These are phyloP conservation scores for Lachancea mirantina DNA, from an alignment of 805 yeast genomes.

Conservation along the genomic window DNA sequence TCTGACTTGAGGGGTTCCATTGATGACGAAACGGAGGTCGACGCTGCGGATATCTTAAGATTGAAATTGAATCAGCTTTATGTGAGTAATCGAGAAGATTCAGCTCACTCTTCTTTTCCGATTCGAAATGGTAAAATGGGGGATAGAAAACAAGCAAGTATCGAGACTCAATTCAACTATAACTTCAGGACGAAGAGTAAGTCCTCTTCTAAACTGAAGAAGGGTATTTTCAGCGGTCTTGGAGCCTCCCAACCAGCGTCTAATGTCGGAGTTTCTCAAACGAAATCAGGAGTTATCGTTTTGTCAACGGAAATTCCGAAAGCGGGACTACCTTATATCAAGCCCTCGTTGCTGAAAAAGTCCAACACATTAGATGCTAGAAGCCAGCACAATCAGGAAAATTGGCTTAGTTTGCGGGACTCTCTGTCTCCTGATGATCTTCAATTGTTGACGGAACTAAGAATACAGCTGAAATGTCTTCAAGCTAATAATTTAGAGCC, in stretches of 20 bases:
- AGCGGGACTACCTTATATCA: conserved; percentile 32
- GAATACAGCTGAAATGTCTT: conserved; percentile 28
- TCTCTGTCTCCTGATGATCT: conserved; percentile 27
- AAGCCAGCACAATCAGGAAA: conserved; percentile 31
- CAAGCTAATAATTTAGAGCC: conserved; percentile 28
- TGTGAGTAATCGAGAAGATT: conserved; percentile 19
- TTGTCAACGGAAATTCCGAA: conserved; percentile 29
- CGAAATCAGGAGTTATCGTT: conserved; percentile 28
- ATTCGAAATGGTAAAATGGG: conserved; percentile 12
- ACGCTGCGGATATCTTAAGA: conserved; percentile 21
- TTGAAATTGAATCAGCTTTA: conserved; percentile 28
- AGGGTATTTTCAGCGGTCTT: conserved; percentile 24
- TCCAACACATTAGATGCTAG: conserved; percentile 31
- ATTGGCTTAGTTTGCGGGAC: conserved; percentile 26
- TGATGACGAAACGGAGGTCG: conserved; percentile 16
- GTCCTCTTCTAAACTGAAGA: conserved; percentile 14
- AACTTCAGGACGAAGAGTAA: conserved; percentile 18
- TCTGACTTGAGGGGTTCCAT: conserved; percentile 25
- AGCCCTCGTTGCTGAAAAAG: conserved; percentile 34
- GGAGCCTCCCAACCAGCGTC: conserved; percentile 4
- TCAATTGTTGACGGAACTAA: conserved; percentile 21
- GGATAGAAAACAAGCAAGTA: conserved; percentile 10
- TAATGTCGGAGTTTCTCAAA: conserved; percentile 5
- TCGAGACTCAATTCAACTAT: conserved; percentile 27
- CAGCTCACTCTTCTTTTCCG: conserved; percentile 8